These are phyloP conservation scores for Neofusicoccum parvum DNA, from an alignment of 2,329 filamentous ascomycete genomes.

Conservation along the genomic window DNA sequence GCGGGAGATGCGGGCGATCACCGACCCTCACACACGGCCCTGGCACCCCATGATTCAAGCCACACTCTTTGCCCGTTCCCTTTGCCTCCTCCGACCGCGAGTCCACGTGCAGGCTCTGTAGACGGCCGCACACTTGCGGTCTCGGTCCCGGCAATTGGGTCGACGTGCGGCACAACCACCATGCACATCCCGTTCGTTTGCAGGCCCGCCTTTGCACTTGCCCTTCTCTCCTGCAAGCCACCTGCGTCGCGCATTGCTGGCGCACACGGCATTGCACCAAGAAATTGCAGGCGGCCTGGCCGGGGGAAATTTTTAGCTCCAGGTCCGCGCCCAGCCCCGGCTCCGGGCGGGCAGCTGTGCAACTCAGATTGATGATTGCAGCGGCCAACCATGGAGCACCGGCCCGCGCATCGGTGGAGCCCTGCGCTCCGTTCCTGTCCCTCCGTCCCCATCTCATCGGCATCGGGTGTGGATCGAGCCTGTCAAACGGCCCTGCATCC, in stretches of 20 bases:
- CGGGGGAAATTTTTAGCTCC: neutral
- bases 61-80: neutral
- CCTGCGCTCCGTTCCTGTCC: neutral
- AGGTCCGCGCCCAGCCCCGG: neutral
- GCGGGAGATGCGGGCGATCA: slow-evolving; percentile 1
- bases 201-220: neutral
- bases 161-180: too few species aligned
- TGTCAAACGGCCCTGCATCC: neutral
- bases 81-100: too few species aligned
- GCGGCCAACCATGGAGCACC: neutral
- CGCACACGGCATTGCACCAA: neutral
- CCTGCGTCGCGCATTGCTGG: neutral
- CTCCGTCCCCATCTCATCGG: neutral
- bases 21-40: neutral
- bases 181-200: too few species aligned
- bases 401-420: neutral
- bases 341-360: neutral
- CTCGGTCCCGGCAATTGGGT: too few species aligned
- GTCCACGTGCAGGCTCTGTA: neutral
- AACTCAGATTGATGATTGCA: neutral
- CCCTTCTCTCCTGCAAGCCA: neutral
- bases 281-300: neutral
- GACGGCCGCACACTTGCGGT: neutral
- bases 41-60: neutral
- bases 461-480: neutral